These are phyloP conservation scores for Dillenia turbinata DNA, from an alignment of 164 flowering plant genomes.

Conservation along the genomic window DNA sequence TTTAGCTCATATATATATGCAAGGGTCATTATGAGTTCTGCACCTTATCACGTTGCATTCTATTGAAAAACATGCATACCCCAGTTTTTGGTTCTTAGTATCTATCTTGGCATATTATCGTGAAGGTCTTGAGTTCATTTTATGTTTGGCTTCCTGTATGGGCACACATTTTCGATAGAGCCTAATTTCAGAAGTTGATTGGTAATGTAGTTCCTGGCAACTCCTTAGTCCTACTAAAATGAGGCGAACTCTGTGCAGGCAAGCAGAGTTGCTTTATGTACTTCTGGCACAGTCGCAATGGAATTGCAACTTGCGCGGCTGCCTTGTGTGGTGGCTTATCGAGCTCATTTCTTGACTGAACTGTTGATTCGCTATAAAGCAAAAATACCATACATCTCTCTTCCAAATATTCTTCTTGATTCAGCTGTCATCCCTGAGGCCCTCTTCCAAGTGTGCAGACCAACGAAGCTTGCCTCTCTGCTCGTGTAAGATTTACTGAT, in stretches of 20 bases:
- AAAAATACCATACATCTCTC: conserved; percentile 69
- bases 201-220: too few species aligned
- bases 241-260: conserved; percentile 52
- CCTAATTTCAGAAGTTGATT: too few species aligned
- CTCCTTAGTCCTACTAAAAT: too few species aligned
- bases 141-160: too few species aligned
- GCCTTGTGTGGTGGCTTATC: conserved; percentile 84
- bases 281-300: conserved; percentile 89
- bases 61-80: too few species aligned
- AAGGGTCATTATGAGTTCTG: too few species aligned
- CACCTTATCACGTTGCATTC: too few species aligned
- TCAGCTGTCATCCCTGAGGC: conserved; percentile 84
- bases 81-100: too few species aligned
- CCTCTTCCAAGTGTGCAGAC: conserved; percentile 68
- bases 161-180: too few species aligned
- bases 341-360: conserved; percentile 87
- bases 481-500: conserved; percentile 38
- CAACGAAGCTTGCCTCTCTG: conserved; percentile 45
- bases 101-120: too few species aligned
- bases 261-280: conserved; percentile 75
- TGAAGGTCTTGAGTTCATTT: too few species aligned
- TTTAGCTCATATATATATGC: too few species aligned
- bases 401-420: conserved; percentile 83
- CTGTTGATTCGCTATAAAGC: conserved; percentile 70
- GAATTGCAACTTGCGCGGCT: conserved; percentile 90